Conservation (phyloP, 2,329 filamentous ascomycete genomes). For the Exutisphaerella laricina region DNA sequence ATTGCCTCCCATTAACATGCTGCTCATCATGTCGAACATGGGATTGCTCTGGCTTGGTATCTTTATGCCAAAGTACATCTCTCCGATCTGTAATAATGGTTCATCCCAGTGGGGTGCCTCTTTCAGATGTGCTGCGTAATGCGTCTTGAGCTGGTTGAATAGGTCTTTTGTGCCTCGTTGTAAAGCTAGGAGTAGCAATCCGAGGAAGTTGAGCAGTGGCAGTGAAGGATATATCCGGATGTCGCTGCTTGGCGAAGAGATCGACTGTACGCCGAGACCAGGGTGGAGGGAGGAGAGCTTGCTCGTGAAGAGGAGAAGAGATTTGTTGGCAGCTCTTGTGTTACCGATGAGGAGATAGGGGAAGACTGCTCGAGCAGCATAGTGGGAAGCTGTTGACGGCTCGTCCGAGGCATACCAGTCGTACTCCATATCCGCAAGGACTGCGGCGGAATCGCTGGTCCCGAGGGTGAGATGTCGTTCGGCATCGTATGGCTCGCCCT, state of each 20-base stretch:
- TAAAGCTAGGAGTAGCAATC: slow-evolving; percentile 73
- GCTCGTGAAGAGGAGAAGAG: slow-evolving; percentile 69
- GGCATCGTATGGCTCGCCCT: slow-evolving; percentile 87
- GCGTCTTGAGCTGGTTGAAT: slow-evolving; percentile 73
- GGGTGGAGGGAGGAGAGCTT: slow-evolving; percentile 56
- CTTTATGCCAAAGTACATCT: slow-evolving; percentile 94
- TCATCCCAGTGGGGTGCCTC: slow-evolving; percentile 69
- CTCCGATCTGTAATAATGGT: slow-evolving; percentile 76
- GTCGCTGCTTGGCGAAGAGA: slow-evolving; percentile 68
- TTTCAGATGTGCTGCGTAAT: slow-evolving; percentile 73
- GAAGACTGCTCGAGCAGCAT: slow-evolving; percentile 78
- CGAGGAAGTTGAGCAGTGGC: slow-evolving; percentile 92
- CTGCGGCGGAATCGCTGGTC: slow-evolving; percentile 78
- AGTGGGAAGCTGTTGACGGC: slow-evolving; percentile 78
- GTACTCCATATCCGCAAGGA: slow-evolving; percentile 79
- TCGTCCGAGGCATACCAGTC: slow-evolving; percentile 89
- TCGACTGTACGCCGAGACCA: slow-evolving; percentile 69
- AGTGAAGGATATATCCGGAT: slow-evolving; percentile 77
- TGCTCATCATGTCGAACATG: slow-evolving; percentile 97
- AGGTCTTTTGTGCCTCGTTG: slow-evolving; percentile 73
- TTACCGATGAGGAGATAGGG: slow-evolving; percentile 90
- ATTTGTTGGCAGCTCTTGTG: slow-evolving; percentile 78
- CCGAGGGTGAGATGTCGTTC: slow-evolving; percentile 85
- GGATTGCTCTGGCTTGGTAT: slow-evolving; percentile 87
- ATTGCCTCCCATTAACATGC: slow-evolving; percentile 75